These are phyloP conservation scores for Penicillium sp. DNA, from an alignment of 2,329 filamentous ascomycete genomes.

Conservation along the genomic window DNA sequence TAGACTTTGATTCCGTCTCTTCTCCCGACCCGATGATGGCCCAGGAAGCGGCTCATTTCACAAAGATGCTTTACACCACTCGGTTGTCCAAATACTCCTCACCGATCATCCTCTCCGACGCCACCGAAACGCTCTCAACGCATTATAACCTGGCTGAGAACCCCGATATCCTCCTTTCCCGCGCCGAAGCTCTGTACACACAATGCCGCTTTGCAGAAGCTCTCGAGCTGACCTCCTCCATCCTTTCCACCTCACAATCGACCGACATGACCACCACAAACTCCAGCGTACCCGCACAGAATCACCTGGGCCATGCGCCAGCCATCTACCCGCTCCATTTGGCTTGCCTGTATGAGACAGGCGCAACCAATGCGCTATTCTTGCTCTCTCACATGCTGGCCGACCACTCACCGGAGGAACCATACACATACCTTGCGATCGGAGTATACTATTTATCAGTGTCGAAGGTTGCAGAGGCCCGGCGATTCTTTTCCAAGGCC, in stretches of 20 bases:
- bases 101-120: slow-evolving; percentile 76
- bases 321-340: slow-evolving; percentile 84
- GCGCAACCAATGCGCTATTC: slow-evolving; percentile 84
- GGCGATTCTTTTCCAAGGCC: slow-evolving; percentile 95
- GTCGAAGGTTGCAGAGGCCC: slow-evolving; percentile 85
- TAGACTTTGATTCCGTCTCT: slow-evolving; percentile 84
- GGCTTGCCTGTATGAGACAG: slow-evolving; percentile 85
- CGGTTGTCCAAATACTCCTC: slow-evolving; percentile 93
- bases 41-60: slow-evolving; percentile 90
- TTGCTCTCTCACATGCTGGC: slow-evolving; percentile 89
- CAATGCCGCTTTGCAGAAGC: slow-evolving; percentile 92
- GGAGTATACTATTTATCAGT: slow-evolving; percentile 93
- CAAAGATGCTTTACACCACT: slow-evolving; percentile 94
- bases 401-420: slow-evolving; percentile 86
- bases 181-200: slow-evolving; percentile 89
- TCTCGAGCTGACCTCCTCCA: slow-evolving; percentile 76
- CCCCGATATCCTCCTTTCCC: slow-evolving; percentile 84
- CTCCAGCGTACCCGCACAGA: slow-evolving; percentile 35
- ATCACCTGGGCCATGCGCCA: slow-evolving; percentile 47
- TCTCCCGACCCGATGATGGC: slow-evolving; percentile 67
- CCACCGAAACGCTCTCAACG: slow-evolving; percentile 86
- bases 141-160: slow-evolving; percentile 88
- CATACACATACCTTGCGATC: slow-evolving; percentile 90
- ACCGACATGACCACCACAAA: slow-evolving; percentile 61
- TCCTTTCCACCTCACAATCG: slow-evolving; percentile 82